phyloP scores from a whole-genome alignment of 2,329 filamentous ascomycete species.

The Phyllosticta citriasiana region DNA sequence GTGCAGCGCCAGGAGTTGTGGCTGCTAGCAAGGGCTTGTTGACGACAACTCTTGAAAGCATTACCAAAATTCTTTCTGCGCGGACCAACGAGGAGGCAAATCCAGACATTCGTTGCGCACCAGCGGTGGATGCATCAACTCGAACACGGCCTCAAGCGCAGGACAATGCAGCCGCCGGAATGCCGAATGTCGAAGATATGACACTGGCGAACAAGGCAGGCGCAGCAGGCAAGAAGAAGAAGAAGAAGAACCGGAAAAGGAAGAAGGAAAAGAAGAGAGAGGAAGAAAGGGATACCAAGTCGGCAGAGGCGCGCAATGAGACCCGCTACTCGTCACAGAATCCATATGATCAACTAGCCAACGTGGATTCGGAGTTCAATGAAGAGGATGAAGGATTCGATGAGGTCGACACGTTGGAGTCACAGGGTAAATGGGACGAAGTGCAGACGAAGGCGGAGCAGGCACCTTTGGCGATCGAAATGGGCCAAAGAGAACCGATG shows the following conservation, averaged over 20 bases:
- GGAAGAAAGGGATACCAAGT: background rate
- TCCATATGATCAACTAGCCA: background rate
- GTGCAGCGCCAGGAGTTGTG: background rate
- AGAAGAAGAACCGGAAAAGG: constrained; percentile 14
- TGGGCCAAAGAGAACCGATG: constrained; percentile 17
- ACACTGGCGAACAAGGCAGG: background rate
- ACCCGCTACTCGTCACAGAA: background rate
- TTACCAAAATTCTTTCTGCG: background rate
- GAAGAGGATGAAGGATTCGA: background rate
- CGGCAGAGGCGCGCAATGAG: background rate
- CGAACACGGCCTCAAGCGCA: background rate
- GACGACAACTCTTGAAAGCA: background rate
- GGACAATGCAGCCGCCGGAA: background rate
- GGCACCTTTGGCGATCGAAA: background rate
- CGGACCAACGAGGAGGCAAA: background rate
- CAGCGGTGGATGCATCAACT: background rate
- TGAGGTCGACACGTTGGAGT: background rate
- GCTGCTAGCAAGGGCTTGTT: background rate
- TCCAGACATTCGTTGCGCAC: background rate
- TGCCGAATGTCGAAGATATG: background rate
- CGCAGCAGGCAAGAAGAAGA: background rate
- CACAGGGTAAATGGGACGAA: background rate
- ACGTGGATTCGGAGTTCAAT: background rate
- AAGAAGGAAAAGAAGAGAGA: constrained; percentile 8
- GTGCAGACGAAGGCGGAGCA: constrained; percentile 13